Evolutionary conservation across 345 rosid species (phyloP).

Genomic region (Gynandropsis gynandra): DNA sequence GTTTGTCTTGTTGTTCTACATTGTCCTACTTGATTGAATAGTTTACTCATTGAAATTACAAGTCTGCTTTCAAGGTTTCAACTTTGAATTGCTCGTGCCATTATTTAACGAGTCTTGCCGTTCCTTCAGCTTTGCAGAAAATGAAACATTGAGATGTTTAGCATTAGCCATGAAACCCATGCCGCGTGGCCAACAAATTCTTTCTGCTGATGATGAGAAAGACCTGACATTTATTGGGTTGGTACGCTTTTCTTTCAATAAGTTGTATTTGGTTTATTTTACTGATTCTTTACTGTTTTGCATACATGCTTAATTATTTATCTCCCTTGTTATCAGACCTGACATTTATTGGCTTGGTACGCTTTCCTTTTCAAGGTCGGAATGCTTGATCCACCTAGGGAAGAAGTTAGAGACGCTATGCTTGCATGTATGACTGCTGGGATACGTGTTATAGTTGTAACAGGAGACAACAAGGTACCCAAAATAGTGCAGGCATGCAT

Average conservation of each 20-base stretch:
- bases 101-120: slow-evolving; percentile 19
- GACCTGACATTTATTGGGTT: slow-evolving; percentile 98
- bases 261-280: slow-evolving; percentile 7
- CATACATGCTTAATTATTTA: too few species aligned
- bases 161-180: slow-evolving; percentile 82
- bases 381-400: slow-evolving; percentile 98
- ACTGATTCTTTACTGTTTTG: neutral
- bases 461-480: slow-evolving; percentile 97
- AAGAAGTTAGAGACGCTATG: slow-evolving; percentile 95
- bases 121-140: slow-evolving; percentile 82
- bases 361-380: slow-evolving; percentile 58
- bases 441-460: slow-evolving; percentile 96
- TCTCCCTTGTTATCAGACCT: slow-evolving; percentile 3
- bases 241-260: slow-evolving; percentile 69
- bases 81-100: slow-evolving; percentile 1
- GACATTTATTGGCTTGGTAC: neutral
- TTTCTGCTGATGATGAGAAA: slow-evolving; percentile 76
- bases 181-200: slow-evolving; percentile 63
- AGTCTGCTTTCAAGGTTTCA: slow-evolving; percentile 8
- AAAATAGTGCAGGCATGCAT: neutral
- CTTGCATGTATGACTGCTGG: slow-evolving; percentile 97
- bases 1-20: too few species aligned
- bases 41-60: too few species aligned
- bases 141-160: slow-evolving; percentile 87
- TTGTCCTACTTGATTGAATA: too few species aligned